Base-by-base conservation (phyloP, 805 yeast species). In the Brettanomyces bruxellensis region DNA sequence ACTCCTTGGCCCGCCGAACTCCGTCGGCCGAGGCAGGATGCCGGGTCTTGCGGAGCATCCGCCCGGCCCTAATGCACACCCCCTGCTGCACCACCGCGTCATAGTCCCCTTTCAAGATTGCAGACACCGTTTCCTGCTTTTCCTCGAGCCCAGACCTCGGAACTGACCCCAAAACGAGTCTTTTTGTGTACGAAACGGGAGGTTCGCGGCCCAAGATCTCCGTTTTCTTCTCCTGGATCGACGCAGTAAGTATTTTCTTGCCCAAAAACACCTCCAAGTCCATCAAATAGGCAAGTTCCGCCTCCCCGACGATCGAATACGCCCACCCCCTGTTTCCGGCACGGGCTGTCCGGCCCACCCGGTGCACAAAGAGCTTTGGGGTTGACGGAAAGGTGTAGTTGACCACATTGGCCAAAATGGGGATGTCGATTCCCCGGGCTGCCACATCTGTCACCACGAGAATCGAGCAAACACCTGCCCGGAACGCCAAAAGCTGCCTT, bases 241-340 rank as follows among this genome's bases (percentile, higher is more conserved):
- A 68, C 0, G 93, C 79, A 23, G 87, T 62, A 42, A 83, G 64
- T 30, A 93, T 73, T 60, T 89, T 88, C 57, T 83, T 78, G 5
- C 96, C 97, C 55, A 93, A 69, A 58, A 93, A 91, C 40, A 93
- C 64, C 61, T 93, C 98, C 56, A 93, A 71, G 64, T 93, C 99
- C 43, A 91, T 71, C 45, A 93, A 65, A 56, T 91, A 93, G 9
- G 99, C 96, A 47, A 91, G 66, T 62, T 93, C 99, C 46, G 78
- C 73, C 52, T 89, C 95, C 48, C 81, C 74, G 6, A 90, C 83
- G 49, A 93, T 78, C 3, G 96, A 83, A 62, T 86, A 93, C 0
- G 99, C 99, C 95, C 97, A 89, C 60, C 99, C 99, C 55, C 76
- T 80, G 62, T 88, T 84, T 62, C 99, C 99, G 7, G 99, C 99